Percentiles rank a stretch among this genome's conserved stretches.
phyloP scores from a whole-genome alignment of 805 yeast genomes.

The Cyberlindnera xylosilytica region DNA sequence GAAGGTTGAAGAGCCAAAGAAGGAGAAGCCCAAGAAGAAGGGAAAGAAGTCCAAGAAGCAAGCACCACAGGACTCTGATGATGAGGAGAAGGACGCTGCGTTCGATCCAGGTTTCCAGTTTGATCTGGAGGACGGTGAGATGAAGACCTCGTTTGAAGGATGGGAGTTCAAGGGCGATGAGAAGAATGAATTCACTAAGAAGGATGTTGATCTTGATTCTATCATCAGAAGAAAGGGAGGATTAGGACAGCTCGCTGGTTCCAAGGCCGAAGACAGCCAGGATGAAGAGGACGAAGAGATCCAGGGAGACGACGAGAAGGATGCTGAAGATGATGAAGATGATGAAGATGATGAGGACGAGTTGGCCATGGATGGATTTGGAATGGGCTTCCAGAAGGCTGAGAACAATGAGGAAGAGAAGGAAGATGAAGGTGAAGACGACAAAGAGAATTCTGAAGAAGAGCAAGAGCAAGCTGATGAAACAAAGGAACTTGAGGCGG shows the following conservation, averaged over 20 bases:
- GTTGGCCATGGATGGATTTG: conserved; percentile 46
- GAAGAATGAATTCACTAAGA: conserved; percentile 28
- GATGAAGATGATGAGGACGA: conserved; percentile 34
- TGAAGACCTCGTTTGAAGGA: conserved; percentile 54
- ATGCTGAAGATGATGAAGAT: conserved; percentile 32
- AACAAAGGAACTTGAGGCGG: conserved; percentile 11
- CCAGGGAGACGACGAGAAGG: conserved; percentile 36
- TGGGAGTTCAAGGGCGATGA: conserved; percentile 76
- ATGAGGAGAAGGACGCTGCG: conserved; percentile 44
- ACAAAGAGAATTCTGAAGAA: conserved; percentile 31
- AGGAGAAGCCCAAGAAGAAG: conserved; percentile 21
- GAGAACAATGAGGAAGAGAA: conserved; percentile 26
- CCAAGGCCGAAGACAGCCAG: conserved; percentile 35
- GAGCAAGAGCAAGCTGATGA: conserved; percentile 3
- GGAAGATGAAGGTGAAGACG: conserved; percentile 31
- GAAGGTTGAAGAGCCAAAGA: conserved; percentile 12
- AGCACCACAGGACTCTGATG: conserved; percentile 28
- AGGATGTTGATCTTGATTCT: conserved; percentile 81
- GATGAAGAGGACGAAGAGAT: conserved; percentile 43
- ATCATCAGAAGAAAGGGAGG: conserved; percentile 89
- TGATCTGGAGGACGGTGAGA: conserved; percentile 56
- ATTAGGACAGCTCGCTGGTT: conserved; percentile 49
- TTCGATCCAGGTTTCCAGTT: conserved; percentile 75
- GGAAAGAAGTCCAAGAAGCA: conserved; percentile 24
- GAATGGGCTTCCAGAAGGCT: conserved; percentile 33